phyloP scores from a whole-genome alignment of 2,329 filamentous ascomycete genomes.

The Pestalotiopsis sp. region DNA sequence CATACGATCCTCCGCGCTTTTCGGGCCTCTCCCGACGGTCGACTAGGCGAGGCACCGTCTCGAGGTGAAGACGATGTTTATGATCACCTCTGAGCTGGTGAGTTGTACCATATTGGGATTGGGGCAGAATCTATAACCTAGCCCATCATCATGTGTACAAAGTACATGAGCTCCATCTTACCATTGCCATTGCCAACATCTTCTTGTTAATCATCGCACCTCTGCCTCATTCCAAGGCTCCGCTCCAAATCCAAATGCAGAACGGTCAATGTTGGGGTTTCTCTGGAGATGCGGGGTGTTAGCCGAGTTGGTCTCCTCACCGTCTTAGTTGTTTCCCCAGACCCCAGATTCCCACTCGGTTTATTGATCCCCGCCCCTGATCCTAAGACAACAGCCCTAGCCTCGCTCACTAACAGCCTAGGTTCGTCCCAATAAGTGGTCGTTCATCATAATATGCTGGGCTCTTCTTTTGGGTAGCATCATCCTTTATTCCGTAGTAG shows the following conservation, averaged over 20 bases:
- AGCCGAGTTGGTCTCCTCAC: not conserved
- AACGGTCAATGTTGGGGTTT: not conserved
- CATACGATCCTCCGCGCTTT: not conserved
- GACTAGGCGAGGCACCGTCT: not conserved
- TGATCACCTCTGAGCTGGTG: not conserved
- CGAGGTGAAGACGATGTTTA: not conserved
- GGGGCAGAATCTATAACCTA: not conserved
- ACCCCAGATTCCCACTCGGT: slow-evolving; percentile 17
- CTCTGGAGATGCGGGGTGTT: slow-evolving; percentile 4
- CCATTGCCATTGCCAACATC: not conserved
- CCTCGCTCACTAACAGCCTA: not conserved
- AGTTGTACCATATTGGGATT: not conserved
- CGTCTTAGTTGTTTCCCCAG: slow-evolving; percentile 1
- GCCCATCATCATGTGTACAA: not conserved
- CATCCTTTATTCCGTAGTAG: too few species aligned
- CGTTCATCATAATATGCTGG: too few species aligned
- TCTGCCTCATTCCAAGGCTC: not conserved
- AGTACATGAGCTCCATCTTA: not conserved
- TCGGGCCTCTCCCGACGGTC: not conserved
- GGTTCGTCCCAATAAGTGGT: not conserved
- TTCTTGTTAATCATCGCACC: not conserved
- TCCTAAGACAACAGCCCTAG: not conserved
- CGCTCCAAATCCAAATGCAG: not conserved
- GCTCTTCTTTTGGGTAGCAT: too few species aligned
- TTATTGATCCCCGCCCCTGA: slow-evolving; percentile 10